Conservation (phyloP, 2,329 filamentous ascomycete species). For the Myriangium duriaei region DNA sequence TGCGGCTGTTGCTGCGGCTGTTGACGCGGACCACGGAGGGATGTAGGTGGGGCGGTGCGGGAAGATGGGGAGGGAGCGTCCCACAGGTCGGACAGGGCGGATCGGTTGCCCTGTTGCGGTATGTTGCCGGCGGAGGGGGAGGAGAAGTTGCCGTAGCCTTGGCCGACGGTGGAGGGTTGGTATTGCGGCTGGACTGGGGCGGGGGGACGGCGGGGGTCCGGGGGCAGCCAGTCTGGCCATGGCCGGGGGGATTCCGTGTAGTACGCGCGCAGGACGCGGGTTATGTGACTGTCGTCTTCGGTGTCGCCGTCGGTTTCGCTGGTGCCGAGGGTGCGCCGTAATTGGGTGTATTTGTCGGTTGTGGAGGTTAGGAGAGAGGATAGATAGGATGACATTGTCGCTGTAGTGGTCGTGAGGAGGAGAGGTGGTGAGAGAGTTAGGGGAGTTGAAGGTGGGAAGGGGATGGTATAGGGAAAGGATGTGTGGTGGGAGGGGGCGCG, state of each 20-base stretch:
- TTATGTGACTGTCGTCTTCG: conserved; percentile 87
- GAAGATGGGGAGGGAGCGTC: conserved; percentile 33
- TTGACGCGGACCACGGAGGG: conserved; percentile 17
- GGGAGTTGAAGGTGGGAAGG: not conserved
- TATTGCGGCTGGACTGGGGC: conserved; percentile 38
- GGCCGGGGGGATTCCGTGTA: conserved; percentile 77
- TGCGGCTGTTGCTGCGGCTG: conserved; percentile 30
- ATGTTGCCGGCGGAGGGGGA: conserved; percentile 32
- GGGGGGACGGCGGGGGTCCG: conserved; percentile 63
- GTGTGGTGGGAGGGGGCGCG: no score
- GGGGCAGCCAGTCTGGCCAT: conserved; percentile 77
- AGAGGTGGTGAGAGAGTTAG: not conserved
- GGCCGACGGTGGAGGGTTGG: conserved; percentile 40
- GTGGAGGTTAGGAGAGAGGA: conserved; percentile 52
- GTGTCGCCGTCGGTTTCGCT: conserved; percentile 42
- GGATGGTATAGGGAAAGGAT: not conserved
- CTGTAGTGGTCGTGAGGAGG: not conserved
- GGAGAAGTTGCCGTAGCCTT: conserved; percentile 7
- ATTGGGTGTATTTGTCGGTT: conserved; percentile 44
- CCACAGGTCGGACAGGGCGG: conserved; percentile 48
- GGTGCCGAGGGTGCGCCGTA: conserved; percentile 55
- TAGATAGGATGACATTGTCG: conserved; percentile 66
- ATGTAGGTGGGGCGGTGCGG: conserved; percentile 20
- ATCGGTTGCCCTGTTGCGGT: conserved; percentile 22
- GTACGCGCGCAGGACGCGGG: conserved; percentile 82